Percentiles rank a stretch among this genome's conserved stretches.
phyloP scores from a whole-genome alignment of 1,139 yeast species.

The Geotrichum klebahnii region DNA sequence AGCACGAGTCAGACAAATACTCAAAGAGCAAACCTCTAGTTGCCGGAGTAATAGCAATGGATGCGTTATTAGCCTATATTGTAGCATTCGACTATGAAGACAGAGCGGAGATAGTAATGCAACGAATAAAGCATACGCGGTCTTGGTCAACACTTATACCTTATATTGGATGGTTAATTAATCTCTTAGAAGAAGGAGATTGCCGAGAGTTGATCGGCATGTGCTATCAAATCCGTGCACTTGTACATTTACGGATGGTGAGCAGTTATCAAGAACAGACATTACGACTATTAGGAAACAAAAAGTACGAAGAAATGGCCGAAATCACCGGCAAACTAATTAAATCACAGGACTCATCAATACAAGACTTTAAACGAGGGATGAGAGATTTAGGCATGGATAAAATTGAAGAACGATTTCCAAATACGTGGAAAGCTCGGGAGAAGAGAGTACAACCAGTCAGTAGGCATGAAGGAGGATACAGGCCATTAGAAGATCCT shows the following conservation, averaged over 20 bases:
- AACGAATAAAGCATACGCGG: conserved; percentile 31
- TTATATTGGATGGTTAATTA: conserved; percentile 34
- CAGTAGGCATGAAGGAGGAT: conserved; percentile 31
- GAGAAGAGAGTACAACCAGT: conserved; percentile 27
- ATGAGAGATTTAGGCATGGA: conserved; percentile 32
- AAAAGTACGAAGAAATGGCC: conserved; percentile 15
- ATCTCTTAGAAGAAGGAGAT: conserved; percentile 28
- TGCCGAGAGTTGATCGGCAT: conserved; percentile 34
- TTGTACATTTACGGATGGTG: conserved; percentile 37
- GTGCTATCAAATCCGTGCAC: conserved; percentile 39
- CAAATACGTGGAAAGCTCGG: conserved; percentile 37
- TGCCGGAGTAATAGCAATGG: conserved; percentile 38
- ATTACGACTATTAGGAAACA: background rate
- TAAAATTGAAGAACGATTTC: conserved; percentile 32
- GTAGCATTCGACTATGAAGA: conserved; percentile 44
- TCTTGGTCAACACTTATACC: conserved; percentile 42
- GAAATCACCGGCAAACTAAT: conserved; percentile 23
- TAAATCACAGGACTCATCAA: conserved; percentile 30
- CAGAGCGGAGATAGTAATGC: conserved; percentile 32
- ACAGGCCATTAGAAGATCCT: conserved; percentile 38
- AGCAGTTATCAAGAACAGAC: conserved; percentile 22
- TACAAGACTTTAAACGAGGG: conserved; percentile 38
- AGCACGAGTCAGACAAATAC: conserved; percentile 39
- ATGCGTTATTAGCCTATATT: conserved; percentile 40
- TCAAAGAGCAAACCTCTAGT: conserved; percentile 27